A percentile compares a stretch with the other conserved stretches of the same genome.
Evolutionary conservation across 108 stramenopile species (phyloP).

Genomic region (Conticribra guillardii): DNA sequence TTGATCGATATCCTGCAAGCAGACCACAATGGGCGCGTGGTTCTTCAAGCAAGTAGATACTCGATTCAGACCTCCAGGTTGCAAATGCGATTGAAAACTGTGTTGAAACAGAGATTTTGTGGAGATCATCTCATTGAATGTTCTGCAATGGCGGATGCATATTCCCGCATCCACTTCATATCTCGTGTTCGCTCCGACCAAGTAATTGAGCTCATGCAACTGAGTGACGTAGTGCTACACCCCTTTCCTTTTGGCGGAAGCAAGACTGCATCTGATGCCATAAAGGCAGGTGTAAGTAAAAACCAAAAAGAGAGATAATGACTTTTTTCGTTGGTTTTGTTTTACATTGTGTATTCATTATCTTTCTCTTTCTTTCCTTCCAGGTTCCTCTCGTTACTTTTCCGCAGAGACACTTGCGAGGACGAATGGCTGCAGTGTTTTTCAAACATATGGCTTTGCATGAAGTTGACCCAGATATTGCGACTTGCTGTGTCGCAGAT

Average conservation of each 20-base stretch:
- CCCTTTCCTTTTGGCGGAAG: slow-evolving; percentile 81
- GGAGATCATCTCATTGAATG: slow-evolving; percentile 2
- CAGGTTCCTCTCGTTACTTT: slow-evolving; percentile 64
- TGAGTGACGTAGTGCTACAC: slow-evolving; percentile 62
- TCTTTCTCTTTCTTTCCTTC: no score
- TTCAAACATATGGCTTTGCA: slow-evolving; percentile 21
- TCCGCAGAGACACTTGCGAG: slow-evolving; percentile 61
- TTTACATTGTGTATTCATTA: no score
- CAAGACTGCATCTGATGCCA: slow-evolving; percentile 71
- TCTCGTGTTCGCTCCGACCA: slow-evolving; percentile 34
- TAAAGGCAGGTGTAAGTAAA: slow-evolving; percentile 51
- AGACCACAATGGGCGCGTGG: slow-evolving; percentile 40
- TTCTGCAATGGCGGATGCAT: slow-evolving; percentile 6
- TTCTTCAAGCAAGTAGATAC: slow-evolving; percentile 54
- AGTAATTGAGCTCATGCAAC: slow-evolving; percentile 44
- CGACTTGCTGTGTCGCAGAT: slow-evolving; percentile 41
- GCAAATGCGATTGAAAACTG: slow-evolving; percentile 4
- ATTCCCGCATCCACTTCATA: slow-evolving; percentile 32
- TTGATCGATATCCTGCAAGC: slow-evolving; percentile 50
- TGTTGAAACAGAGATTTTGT: slow-evolving; percentile 24
- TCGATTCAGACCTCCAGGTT: slow-evolving; percentile 46
- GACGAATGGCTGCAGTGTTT: slow-evolving; percentile 59
- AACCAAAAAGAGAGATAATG: no score
- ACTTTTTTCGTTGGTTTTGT: no score
- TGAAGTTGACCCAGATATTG: slow-evolving; percentile 23